Evolutionary conservation across 257 asterid genomes (phyloP), one percentile per base, ranked within the genome.

Genomic region (Jasminum sambac): DNA sequence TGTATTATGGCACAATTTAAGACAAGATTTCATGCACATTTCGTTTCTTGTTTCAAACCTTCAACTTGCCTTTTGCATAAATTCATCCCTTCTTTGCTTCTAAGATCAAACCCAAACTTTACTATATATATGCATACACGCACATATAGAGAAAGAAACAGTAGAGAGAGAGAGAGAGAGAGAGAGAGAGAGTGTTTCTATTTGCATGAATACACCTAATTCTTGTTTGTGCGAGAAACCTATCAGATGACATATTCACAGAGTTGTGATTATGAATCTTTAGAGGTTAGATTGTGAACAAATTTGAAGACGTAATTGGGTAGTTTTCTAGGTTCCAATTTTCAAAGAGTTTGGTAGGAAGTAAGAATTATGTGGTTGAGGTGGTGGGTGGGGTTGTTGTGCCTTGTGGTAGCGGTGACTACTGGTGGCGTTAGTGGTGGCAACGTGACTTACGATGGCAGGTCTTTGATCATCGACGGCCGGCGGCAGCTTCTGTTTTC

Each of bases 401-500:
- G 57, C 10, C 17, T 48, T 30, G 80, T 23, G 43, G 77, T 17
- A 42, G 68, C 72, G 71, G 78, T 63, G 43, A 11, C 58, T 5
- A 11, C 58, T 5, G 74, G 74, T 10, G 76, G 46, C 0, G 83
- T 71, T n/a, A 25, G 74, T 11, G 87, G 88, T 0, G 86, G 77
- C 59, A 50, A 76, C 16, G 96, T 92, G 19, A 88, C 66, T 0
- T 88, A 92, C 24, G 96, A 92, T 24, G 88, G 91, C 57, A 78
- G 92, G 72, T 88, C 96, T 0, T 50, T 92, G 71, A 85, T 92
- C 44, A 79, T 92, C 7, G 80, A 87, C 11, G 96, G 96, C 2
- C 81, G 80, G 30, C 72, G 92, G 74, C 83, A 86, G 83, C 81
- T 92, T 30, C n/a, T 90, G 64, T 92, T 92, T 63, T 91, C 97